A percentile compares a stretch with the other conserved stretches of the same genome.
These are phyloP conservation scores for Exobasidium cylindrosporum DNA, from an alignment of 1,284 basidiomycete species.

Conservation along the genomic window DNA sequence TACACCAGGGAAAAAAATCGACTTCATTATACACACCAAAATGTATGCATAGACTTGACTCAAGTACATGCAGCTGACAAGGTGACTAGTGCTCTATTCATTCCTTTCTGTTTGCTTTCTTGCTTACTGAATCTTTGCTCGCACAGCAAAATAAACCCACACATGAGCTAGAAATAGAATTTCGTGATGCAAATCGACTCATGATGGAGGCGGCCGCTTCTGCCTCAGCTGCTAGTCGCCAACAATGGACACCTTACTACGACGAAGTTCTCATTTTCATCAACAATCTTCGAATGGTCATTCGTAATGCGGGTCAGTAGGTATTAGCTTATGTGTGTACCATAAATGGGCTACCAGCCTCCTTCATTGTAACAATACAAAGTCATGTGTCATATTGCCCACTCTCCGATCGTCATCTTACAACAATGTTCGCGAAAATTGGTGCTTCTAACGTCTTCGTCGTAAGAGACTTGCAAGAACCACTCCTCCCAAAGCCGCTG, in stretches of 20 bases:
- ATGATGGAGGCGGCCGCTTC: constrained; percentile 54
- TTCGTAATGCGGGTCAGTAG: constrained; percentile 24
- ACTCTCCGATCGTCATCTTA: too few relatives aligned
- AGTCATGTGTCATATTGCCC: too few relatives aligned
- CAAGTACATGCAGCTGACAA: constrained; percentile 66
- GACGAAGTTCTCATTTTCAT: constrained; percentile 47
- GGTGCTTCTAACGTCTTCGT: constrained; percentile 20
- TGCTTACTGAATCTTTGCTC: neutral
- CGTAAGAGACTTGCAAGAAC: constrained; percentile 69
- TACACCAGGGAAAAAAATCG: constrained; percentile 76
- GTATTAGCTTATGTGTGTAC: neutral
- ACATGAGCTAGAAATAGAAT: constrained; percentile 64
- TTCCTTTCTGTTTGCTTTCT: neutral
- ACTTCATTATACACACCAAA: constrained; percentile 86
- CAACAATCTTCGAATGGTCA: constrained; percentile 51
- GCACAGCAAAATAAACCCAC: constrained; percentile 37
- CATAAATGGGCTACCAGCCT: too few relatives aligned
- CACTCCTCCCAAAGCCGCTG: constrained; percentile 78
- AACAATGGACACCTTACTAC: constrained; percentile 48
- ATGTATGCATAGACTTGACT: constrained; percentile 87
- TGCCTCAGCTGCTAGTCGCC: constrained; percentile 12
- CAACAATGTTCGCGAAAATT: too few relatives aligned
- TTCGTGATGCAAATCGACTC: constrained; percentile 59
- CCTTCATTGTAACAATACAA: too few relatives aligned
- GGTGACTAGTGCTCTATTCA: constrained; percentile 27